These are phyloP conservation scores for Herpotrichia juniperi DNA, from an alignment of 2,329 filamentous ascomycete genomes.

Conservation along the genomic window DNA sequence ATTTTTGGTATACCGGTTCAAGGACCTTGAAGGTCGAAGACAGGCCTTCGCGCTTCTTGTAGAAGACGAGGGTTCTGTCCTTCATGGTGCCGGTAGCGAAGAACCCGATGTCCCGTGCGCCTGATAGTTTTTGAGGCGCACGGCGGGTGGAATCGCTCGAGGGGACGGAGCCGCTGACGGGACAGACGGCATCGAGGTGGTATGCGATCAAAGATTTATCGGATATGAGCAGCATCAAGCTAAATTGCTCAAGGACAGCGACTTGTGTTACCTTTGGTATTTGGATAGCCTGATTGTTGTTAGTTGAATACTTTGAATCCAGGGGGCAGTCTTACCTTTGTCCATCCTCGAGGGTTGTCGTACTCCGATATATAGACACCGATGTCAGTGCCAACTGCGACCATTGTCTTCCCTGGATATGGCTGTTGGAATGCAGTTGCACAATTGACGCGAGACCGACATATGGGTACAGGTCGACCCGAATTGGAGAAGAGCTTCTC, in stretches of 20 bases:
- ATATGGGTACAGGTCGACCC: slow-evolving; percentile 78
- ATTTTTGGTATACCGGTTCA: slow-evolving; percentile 93
- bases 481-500: slow-evolving; percentile 72
- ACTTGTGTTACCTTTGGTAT: slow-evolving; percentile 85
- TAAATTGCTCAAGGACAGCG: slow-evolving; percentile 93
- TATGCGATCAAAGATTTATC: slow-evolving; percentile 93
- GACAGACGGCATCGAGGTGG: slow-evolving; percentile 82
- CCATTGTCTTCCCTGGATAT: slow-evolving; percentile 77
- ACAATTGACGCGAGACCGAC: slow-evolving; percentile 87
- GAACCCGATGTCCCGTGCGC: slow-evolving; percentile 91
- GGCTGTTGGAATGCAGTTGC: slow-evolving; percentile 85
- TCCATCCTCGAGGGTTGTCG: slow-evolving; percentile 89
- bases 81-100: slow-evolving; percentile 98
- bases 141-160: slow-evolving; percentile 76
- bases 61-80: slow-evolving; percentile 91
- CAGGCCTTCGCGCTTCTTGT: slow-evolving; percentile 92
- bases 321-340: slow-evolving; percentile 66
- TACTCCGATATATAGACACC: slow-evolving; percentile 91
- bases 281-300: slow-evolving; percentile 70
- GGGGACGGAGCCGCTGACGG: slow-evolving; percentile 59
- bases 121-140: slow-evolving; percentile 88
- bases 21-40: slow-evolving; percentile 96
- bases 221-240: slow-evolving; percentile 86
- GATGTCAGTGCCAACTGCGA: slow-evolving; percentile 93
- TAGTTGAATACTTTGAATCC: slow-evolving; percentile 21